These are phyloP conservation scores for Diospyros lotus DNA, from an alignment of 148 eudicot species.

Conservation along the genomic window DNA sequence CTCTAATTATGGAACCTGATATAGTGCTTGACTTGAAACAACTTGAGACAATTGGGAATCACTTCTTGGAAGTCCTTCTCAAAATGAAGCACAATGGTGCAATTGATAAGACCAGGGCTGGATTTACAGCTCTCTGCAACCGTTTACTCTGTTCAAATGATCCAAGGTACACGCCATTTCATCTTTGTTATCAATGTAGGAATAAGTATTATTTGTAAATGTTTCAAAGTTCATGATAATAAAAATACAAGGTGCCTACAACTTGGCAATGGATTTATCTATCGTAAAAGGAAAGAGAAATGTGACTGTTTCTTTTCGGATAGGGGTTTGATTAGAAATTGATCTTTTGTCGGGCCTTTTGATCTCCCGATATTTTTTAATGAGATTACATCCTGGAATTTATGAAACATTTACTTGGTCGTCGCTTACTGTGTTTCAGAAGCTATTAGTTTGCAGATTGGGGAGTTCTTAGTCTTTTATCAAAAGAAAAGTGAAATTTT, in stretches of 20 bases:
- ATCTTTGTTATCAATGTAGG: neutral
- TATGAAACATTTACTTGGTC: neutral
- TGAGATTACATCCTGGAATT: neutral
- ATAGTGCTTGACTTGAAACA: slow-evolving; percentile 75
- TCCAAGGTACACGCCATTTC: slow-evolving; percentile 51
- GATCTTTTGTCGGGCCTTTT: slow-evolving; percentile 1
- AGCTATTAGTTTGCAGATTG: neutral
- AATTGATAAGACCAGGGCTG: slow-evolving; percentile 97
- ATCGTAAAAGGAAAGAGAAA: neutral
- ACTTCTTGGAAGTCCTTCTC: slow-evolving; percentile 88
- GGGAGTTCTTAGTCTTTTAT: neutral
- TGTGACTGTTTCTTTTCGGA: neutral
- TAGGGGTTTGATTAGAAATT: neutral
- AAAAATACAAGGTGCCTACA: neutral
- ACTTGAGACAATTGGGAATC: slow-evolving; percentile 83
- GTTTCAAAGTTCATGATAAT: slow-evolving; percentile 1
- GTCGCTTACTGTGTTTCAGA: neutral
- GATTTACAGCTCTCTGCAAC: slow-evolving; percentile 98
- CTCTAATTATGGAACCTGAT: slow-evolving; percentile 31
- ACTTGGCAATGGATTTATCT: slow-evolving; percentile 5
- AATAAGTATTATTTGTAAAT: too few species aligned
- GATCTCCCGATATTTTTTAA: neutral
- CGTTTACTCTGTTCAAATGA: slow-evolving; percentile 96
- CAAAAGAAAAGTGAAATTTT: neutral
- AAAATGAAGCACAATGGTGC: slow-evolving; percentile 99